These are phyloP conservation scores for Aspergillus ostianus DNA, from an alignment of 495 filamentous ascomycete species.

Conservation along the genomic window DNA sequence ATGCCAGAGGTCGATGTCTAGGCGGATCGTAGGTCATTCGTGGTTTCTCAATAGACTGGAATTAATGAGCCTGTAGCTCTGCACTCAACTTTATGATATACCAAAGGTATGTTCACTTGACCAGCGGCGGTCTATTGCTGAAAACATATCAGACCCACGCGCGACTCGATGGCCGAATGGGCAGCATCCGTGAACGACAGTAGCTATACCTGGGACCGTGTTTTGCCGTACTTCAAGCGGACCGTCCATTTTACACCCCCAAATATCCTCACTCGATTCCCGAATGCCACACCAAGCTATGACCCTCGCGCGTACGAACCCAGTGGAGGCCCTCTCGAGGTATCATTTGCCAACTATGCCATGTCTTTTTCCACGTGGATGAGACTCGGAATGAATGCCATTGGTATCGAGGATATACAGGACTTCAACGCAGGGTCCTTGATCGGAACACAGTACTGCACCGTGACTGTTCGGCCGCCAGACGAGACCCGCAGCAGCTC, in stretches of 20 bases:
- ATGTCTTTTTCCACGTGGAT: slow-evolving; percentile 43
- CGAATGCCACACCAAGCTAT: slow-evolving; percentile 46
- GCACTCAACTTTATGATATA: slow-evolving; percentile 55
- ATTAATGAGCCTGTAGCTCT: slow-evolving; percentile 16
- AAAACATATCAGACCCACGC: slow-evolving; percentile 3
- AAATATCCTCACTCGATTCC: slow-evolving; percentile 23
- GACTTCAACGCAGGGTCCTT: slow-evolving; percentile 45
- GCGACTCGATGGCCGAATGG: slow-evolving; percentile 50
- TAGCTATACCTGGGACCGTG: slow-evolving; percentile 50
- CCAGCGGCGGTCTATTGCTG: background rate
- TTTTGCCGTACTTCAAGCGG: slow-evolving; percentile 56
- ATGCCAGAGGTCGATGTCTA: slow-evolving; percentile 35
- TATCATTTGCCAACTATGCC: slow-evolving; percentile 52
- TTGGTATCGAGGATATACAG: slow-evolving; percentile 34
- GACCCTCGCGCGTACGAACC: slow-evolving; percentile 32
- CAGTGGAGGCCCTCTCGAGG: slow-evolving; percentile 44
- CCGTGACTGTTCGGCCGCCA: slow-evolving; percentile 35
- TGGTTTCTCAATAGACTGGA: background rate
- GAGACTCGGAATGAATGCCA: slow-evolving; percentile 31
- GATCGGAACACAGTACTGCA: slow-evolving; percentile 36
- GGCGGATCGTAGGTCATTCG: slow-evolving; percentile 29
- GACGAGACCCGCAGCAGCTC: slow-evolving; percentile 36
- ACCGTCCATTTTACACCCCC: slow-evolving; percentile 53
- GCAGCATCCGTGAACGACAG: slow-evolving; percentile 55
- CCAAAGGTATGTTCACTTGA: slow-evolving; percentile 24